Base-by-base conservation (phyloP, 1,284 basidiomycete species). In the Ustilago sp. region DNA sequence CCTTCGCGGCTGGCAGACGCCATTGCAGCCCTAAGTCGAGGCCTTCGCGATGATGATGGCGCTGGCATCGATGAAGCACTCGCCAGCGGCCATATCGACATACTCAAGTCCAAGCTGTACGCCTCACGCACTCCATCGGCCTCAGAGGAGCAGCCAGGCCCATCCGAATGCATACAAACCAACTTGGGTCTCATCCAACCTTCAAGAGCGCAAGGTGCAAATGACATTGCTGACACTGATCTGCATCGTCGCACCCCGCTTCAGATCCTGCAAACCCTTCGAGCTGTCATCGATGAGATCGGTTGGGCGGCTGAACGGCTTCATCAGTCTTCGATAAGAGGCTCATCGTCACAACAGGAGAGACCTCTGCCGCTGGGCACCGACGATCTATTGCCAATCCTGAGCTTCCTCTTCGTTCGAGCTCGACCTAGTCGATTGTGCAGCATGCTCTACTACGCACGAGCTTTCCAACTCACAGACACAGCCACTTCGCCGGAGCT, bases 381-480 rank as follows among this genome's bases (percentile, higher is more conserved):
- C 2, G 75, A 77, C 41, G 75, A 77, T 41, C 48, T 77, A 23
- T 51, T 77, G 31, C 75, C 75, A 0, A 66, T 77, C 11, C 43
- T 77, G 0, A 67, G 71, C 52, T 77, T 67, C 53, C 63, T 77
- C 23, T 61, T 77, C 41, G 58, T 74, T 3, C 53, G 60, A 13
- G 75, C 70, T 13, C 59, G 43, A 4, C 66, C 75, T 0, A 48
- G 43, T 38, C 50, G 66, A 4, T 50, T 77, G 3, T 56, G 55
- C 41, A 77, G 75, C 52, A 66, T 69, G 58, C 62, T 77, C 15
- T 70, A 77, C 60, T 77, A 74, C n/a, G 67, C 66, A 28, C 66
- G 63, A 13, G 45, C 63, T 3, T 77, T 77, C 19, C 59, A 66
- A 13, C 59, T 77, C 31, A 74, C 65, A 39, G 71, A 74, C 47